A percentile compares a stretch with the other conserved stretches of the same genome.
Evolutionary conservation across 2,329 filamentous ascomycete species (phyloP).

Genomic region (Aspergillus sp.): DNA sequence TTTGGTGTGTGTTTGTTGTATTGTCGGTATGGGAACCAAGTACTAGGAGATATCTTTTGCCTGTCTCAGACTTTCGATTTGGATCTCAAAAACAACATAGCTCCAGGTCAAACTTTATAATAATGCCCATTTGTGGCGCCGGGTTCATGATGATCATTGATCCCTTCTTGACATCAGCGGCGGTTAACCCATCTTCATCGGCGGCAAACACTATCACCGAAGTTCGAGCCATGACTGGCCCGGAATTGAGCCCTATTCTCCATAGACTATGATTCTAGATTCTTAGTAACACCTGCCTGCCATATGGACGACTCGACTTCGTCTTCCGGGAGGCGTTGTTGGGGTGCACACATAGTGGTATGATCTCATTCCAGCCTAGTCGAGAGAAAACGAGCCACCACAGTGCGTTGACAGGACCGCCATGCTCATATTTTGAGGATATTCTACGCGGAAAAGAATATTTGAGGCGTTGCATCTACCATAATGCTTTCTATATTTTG

Average conservation of each 20-base stretch:
- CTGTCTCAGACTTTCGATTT: no score
- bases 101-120: not conserved
- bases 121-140: not conserved
- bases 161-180: not conserved
- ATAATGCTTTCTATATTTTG: not conserved
- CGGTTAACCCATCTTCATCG: not conserved
- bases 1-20: not conserved
- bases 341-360: no score
- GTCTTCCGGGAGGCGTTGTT: no score
- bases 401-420: no score
- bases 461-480: not conserved
- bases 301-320: not conserved
- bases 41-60: no score
- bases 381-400: no score
- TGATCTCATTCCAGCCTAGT: no score
- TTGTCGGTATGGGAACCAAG: not conserved
- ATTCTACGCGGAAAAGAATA: not conserved
- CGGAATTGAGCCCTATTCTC: not conserved
- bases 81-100: no score
- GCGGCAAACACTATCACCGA: not conserved
- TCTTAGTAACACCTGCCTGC: not conserved
- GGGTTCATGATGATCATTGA: not conserved
- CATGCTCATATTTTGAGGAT: not conserved
- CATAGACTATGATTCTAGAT: not conserved
- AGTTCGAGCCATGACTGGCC: not conserved